Base-by-base conservation (phyloP, 2,329 filamentous ascomycete genomes). In the Zymoseptoria crescenta region DNA sequence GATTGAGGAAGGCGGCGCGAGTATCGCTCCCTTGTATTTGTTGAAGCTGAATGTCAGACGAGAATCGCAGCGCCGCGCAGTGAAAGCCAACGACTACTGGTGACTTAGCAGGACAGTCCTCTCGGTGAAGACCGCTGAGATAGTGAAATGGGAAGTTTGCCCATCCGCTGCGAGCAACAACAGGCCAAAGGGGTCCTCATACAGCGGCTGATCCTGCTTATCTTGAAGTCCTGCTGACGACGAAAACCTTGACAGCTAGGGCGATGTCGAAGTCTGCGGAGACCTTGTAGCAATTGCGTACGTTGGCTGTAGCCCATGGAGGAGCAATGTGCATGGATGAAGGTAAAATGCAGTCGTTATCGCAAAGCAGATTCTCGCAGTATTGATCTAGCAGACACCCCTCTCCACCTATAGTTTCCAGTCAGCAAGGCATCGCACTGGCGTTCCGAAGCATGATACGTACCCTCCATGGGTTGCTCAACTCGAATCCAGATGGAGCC, bases 381-480 rank as follows among this genome's bases (percentile, higher is more conserved):
- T 20, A 6, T 13, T 19, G 27, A 49, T 13, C 8, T 29, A 52
- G 27, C 51, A 56, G 52, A 65, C 51, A 10, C 58, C 59, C 57
- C 58, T 65, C 65, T 69, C 67, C 52, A 69, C 58, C 67, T 69
- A 56, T 49, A 20, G 8, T 4, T 35, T n/a, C 52, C 7, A 13
- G 35, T 61, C 13, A 63, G 59, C 41, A 55, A 13, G 8, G 51
- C 8, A 30, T 10, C 16, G 13, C 50, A 49, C 4, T 29, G 48
- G 50, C 21, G 3, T 55, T 24, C n/a, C 9, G 16, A 19, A 21
- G 19, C 16, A 50, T 27, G 10, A 49, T 30, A 71, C 80, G 59
- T 79, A 86, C 84, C 80, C 81, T 84, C 84, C 84, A 87, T 63
- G 82, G 81, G 74, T 85, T 86, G 80, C 81, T 87, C 69, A 86